Percentiles rank a stretch among this genome's conserved stretches.
Evolutionary conservation across 139 green algal genomes (phyloP).

Genomic region (Choricystis sp.): DNA sequence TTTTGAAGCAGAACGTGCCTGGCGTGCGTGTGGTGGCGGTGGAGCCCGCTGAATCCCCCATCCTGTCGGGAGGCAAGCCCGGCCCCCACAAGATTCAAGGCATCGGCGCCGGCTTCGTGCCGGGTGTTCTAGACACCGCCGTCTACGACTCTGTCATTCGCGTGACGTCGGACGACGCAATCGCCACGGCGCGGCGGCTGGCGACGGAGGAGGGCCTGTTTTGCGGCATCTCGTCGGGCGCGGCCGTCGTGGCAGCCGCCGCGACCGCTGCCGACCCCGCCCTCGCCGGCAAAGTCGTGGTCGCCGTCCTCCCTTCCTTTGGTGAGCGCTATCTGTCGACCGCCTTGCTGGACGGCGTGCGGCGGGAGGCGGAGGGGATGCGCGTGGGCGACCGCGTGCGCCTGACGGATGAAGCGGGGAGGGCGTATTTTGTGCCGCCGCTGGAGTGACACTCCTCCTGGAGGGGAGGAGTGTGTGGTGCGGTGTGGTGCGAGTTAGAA

Average conservation of each 20-base stretch:
- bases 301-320: slow-evolving; percentile 9
- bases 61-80: slow-evolving; percentile 48
- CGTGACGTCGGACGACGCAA: slow-evolving; percentile 62
- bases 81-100: slow-evolving; percentile 90
- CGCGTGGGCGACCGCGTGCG: slow-evolving; percentile 49
- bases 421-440: slow-evolving; percentile 42
- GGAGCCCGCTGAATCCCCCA: slow-evolving; percentile 47
- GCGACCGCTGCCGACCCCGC: neutral
- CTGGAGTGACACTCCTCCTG: too few species aligned
- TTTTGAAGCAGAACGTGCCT: slow-evolving; percentile 44
- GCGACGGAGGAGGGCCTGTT: slow-evolving; percentile 83
- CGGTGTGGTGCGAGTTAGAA: too few species aligned
- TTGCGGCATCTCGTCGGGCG: slow-evolving; percentile 78
- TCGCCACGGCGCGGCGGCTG: slow-evolving; percentile 72
- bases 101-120: slow-evolving; percentile 81
- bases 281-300: neutral
- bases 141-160: slow-evolving; percentile 79
- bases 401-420: slow-evolving; percentile 39
- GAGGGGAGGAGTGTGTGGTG: too few species aligned
- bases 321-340: slow-evolving; percentile 49
- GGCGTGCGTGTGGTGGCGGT: slow-evolving; percentile 39
- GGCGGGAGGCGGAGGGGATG: slow-evolving; percentile 41
- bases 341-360: slow-evolving; percentile 35
- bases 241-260: slow-evolving; percentile 52
- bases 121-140: slow-evolving; percentile 72